Conservation (phyloP, 208 protist genomes). For the Porcisia deanei region DNA sequence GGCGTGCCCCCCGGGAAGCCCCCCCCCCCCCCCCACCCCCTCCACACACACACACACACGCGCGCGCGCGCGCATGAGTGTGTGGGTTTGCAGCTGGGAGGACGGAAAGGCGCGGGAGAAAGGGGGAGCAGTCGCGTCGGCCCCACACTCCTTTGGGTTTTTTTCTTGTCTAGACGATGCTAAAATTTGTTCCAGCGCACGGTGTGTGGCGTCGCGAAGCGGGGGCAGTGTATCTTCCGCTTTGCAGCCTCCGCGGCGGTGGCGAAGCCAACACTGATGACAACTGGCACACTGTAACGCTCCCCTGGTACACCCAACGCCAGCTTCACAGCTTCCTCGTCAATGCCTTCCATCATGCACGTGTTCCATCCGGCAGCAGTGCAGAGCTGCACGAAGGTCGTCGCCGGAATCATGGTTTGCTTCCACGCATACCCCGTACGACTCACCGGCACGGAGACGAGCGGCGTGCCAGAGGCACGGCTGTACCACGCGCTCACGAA, state of each 20-base stretch:
- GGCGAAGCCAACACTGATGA: constrained; percentile 79
- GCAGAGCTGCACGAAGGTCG: constrained; percentile 69
- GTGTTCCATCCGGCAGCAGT: constrained; percentile 68
- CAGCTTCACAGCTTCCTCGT: constrained; percentile 69
- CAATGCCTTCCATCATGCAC: constrained; percentile 86
- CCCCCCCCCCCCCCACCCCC: not conserved
- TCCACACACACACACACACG: not conserved
- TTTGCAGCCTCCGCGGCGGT: constrained; percentile 22
- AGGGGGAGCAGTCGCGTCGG: not conserved
- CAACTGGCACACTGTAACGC: constrained; percentile 74
- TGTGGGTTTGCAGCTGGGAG: not conserved
- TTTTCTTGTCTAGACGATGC: not conserved
- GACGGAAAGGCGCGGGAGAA: not conserved
- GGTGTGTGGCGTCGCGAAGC: constrained; percentile 49
- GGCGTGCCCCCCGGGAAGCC: not conserved
- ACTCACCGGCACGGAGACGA: constrained; percentile 70
- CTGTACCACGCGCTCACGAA: constrained; percentile 61
- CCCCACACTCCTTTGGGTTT: not conserved
- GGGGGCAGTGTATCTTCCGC: constrained; percentile 33
- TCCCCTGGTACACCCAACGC: constrained; percentile 65
- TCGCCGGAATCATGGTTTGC: constrained; percentile 86
- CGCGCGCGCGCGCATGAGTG: not conserved
- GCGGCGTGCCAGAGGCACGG: constrained; percentile 41
- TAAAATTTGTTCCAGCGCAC: constrained; percentile 71
- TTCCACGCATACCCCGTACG: constrained; percentile 86